Conservation (phyloP, 2,329 filamentous ascomycete genomes). For the Phialophora macrospora region DNA sequence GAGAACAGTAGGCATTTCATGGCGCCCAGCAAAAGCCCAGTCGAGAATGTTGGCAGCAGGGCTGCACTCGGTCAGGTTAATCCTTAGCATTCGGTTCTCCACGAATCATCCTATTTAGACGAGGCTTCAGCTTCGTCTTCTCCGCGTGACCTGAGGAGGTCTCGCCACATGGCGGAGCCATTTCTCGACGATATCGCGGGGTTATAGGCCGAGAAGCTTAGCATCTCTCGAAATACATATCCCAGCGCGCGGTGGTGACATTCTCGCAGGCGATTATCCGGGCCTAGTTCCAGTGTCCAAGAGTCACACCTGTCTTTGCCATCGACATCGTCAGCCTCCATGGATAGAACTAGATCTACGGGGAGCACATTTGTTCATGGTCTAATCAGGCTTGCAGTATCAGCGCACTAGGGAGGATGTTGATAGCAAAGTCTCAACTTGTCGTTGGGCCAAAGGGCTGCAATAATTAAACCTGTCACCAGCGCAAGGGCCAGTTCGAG, state of each 20-base stretch:
- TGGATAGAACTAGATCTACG: not conserved
- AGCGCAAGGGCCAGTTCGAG: not conserved
- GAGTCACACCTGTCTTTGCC: not conserved
- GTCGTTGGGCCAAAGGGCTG: too few relatives aligned
- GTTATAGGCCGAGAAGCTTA: not conserved
- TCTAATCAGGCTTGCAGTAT: not conserved
- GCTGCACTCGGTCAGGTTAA: not conserved
- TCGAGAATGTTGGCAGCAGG: constrained; percentile 8
- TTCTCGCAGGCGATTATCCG: not conserved
- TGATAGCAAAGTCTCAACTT: too few relatives aligned
- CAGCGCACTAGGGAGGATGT: not conserved
- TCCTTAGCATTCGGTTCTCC: not conserved
- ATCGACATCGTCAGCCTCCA: not conserved
- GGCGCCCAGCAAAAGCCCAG: constrained; percentile 4
- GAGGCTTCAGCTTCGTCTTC: not conserved
- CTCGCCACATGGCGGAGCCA: not conserved
- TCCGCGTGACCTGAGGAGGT: not conserved
- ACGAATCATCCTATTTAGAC: not conserved
- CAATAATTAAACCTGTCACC: not conserved
- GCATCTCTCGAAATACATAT: not conserved
- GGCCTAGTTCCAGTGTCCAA: not conserved
- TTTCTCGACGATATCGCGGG: not conserved
- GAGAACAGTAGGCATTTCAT: not conserved
- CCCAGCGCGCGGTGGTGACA: not conserved
- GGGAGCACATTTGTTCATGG: not conserved